Base-by-base conservation (phyloP, 202 grass and related monocot genomes). In the Hordeum pubiflorum region DNA sequence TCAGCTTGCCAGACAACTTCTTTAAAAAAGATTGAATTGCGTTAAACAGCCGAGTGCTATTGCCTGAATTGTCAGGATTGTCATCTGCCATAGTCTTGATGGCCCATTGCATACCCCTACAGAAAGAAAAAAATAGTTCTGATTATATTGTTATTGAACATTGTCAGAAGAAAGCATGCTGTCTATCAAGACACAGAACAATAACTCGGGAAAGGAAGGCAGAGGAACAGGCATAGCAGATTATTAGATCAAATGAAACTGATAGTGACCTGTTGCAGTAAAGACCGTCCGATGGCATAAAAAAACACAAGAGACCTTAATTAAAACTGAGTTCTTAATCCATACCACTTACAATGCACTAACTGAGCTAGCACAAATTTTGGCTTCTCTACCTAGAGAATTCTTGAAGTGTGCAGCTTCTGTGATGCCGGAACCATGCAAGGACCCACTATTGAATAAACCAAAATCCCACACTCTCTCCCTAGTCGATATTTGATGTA, bases 31-130 rank as follows among this genome's bases (percentile, higher is more conserved):
- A 88, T 57, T 71, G 83, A 74, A 97, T 72, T 9, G 76, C 69
- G 29, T 52, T 93, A 55, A 94, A 76, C 74, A 97, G 84, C 17
- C 92, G 92, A 52, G 79, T 94, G 70, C 34, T 82, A 22, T 89
- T 85, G 85, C 73, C 65, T 58, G 90, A 86, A 32, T 73, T 64
- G 63, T 89, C 82, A 17, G 48, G 7, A 57, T 54, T 83, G 48
- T 76, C 84, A 5, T 93, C 88, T 31, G 62, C 40, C 76, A 89
- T 75, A 61, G 87, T 89, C 22, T 68, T 84, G 10, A 94, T 78
- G 58, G 68, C 63, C 85, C 82, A 92, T 81, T 60, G 82, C 76
- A 76, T 54, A 69, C 14, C 41, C 85, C 94, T 97, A 71, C 52
- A 75, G 67, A 71, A 63, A 83, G 32, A 80, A 55, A 29, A 48